Percentiles rank a stretch among this genome's conserved stretches.
phyloP scores from a whole-genome alignment of 805 yeast species.

The Wickerhamiella brachini region DNA sequence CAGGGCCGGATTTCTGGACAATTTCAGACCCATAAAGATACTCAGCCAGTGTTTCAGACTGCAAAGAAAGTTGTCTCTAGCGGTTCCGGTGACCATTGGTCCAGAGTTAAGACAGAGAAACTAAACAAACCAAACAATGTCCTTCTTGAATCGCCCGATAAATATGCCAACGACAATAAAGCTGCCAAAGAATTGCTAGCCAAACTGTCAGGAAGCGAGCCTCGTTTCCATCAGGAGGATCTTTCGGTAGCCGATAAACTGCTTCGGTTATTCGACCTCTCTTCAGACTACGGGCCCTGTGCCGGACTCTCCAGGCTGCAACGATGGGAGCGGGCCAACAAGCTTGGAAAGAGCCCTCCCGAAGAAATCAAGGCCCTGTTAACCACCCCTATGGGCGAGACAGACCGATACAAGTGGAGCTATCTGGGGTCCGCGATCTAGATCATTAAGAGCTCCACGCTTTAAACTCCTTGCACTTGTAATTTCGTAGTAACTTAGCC shows the following conservation, averaged over 20 bases:
- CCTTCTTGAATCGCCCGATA: neutral
- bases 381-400: constrained; percentile 10
- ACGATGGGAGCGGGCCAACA: constrained; percentile 28
- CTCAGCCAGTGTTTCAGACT: neutral
- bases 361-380: constrained; percentile 21
- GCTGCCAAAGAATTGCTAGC: constrained; percentile 2
- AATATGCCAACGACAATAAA: neutral
- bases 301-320: constrained; percentile 27
- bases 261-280: constrained; percentile 25
- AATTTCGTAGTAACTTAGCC: constrained; percentile 36
- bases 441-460: no score
- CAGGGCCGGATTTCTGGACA: neutral
- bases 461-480: no score
- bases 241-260: constrained; percentile 20
- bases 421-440: neutral
- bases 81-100: neutral
- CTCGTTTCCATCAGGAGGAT: constrained; percentile 21
- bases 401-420: constrained; percentile 2
- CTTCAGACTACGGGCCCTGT: constrained; percentile 26
- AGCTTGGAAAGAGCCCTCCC: constrained; percentile 28
- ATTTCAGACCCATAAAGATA: neutral
- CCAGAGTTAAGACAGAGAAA: neutral
- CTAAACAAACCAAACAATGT: constrained; percentile 3
- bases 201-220: constrained; percentile 1
- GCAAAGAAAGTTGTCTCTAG: neutral